Evolutionary conservation across 2,329 filamentous ascomycete species (phyloP), one percentile per base, ranked within the genome.

Genomic region (Chalaropsis thielavioides): DNA sequence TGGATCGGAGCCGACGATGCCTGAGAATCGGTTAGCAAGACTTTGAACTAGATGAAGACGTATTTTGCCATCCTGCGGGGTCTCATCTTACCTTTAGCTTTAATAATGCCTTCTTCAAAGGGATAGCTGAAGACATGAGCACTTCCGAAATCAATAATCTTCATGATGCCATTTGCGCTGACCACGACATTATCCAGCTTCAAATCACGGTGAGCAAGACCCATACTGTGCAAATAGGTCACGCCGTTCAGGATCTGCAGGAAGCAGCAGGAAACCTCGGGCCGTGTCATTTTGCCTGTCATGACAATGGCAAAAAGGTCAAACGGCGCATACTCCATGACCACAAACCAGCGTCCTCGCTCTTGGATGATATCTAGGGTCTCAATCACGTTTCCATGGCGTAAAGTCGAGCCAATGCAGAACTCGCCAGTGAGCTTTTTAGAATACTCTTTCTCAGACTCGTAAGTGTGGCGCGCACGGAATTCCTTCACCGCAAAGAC

Each of bases 401-500:
- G 94, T 44, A 99, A 79, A 0, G 94, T 96, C 2, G 92, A 97
- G 13, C 94, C 94, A 70, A 99, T 92, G 73, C 94, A 99, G 75
- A 99, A 99, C 72, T 99, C 94, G 1, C 94, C 92, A 0, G 94
- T 99, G 59, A 99, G 85, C 74, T 99, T 99, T 76, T 99, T 99
- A 70, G 91, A 90, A 72, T 99, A 99, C 70, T 97, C 94, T 71
- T 89, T 90, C 73, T 96, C 89, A 1, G 87, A 90, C 75, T 99
- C 94, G 75, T 96, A 96, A 0, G 88, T 86, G 75, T 99, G 92
- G 41, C 90, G 85, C 64, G 92, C 86, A 63, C 94, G 82, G 76
- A 99, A 99, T 73, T 99, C 92, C 75, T 99, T 99, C 63, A 97
- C 94, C 0, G 94, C 94, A 75, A 99, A 99, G 0, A 95, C 94